These are phyloP conservation scores for Artemisia argyi DNA, from an alignment of 129 eudicot species.

Conservation along the genomic window DNA sequence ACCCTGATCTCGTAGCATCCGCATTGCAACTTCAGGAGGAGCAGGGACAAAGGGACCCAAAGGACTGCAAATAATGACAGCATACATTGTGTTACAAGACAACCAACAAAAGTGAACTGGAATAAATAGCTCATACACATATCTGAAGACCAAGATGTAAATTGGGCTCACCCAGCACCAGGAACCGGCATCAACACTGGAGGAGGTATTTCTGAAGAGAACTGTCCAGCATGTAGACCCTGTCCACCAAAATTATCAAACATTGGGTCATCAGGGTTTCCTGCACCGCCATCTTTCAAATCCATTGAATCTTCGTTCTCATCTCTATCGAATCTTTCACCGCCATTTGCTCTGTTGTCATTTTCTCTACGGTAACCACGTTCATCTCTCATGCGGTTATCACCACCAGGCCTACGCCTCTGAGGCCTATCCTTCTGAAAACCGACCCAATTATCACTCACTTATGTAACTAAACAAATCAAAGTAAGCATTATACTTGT, in stretches of 20 bases:
- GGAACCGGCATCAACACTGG: constrained; percentile 98
- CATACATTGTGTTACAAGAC: background rate
- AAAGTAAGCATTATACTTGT: constrained; percentile 1
- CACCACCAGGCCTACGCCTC: constrained; percentile 73
- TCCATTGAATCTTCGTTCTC: constrained; percentile 71
- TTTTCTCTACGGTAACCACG: constrained; percentile 68
- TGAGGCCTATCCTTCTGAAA: constrained; percentile 76
- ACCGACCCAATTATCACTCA: constrained; percentile 8
- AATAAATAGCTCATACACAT: background rate
- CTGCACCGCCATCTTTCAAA: constrained; percentile 50
- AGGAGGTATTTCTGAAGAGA: constrained; percentile 88
- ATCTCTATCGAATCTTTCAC: constrained; percentile 69
- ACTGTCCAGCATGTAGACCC: constrained; percentile 59
- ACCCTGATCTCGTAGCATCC: constrained; percentile 92
- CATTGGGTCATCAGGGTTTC: constrained; percentile 65
- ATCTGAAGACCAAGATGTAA: background rate
- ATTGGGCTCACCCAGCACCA: constrained; percentile 81
- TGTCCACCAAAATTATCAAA: constrained; percentile 78
- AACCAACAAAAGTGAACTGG: background rate
- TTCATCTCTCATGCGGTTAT: constrained; percentile 67
- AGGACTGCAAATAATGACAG: constrained; percentile 55
- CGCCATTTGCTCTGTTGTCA: constrained; percentile 46
- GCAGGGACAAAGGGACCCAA: constrained; percentile 99
- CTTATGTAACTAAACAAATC: constrained; percentile 3
- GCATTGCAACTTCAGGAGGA: constrained; percentile 99